Evolutionary conservation across 31 red algal species (phyloP), one percentile per base, ranked within the genome.

Genomic region (Endocladia muricata): DNA sequence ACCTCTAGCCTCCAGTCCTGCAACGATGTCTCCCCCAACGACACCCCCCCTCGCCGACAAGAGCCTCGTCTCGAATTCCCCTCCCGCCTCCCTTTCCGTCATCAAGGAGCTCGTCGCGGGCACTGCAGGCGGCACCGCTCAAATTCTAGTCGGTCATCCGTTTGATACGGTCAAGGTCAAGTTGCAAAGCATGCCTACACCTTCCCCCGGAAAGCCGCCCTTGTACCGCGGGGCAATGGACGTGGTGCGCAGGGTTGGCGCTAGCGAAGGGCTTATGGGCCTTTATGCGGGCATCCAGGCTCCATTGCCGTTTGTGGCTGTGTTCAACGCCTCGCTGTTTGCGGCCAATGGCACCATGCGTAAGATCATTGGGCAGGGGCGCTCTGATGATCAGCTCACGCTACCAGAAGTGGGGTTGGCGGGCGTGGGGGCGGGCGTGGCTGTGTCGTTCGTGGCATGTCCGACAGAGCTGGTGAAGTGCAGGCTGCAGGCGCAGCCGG

Each of bases 161-260:
- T 94, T 94, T 61, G 91, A 94, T 52, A 94, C 91, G 5, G 79
- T 94, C 57, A 94, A 94, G 61, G 91, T 94, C 1, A 94, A 94
- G 68, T 79, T 94, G 15, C 91, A 94, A 55, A 90, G 74, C 32
- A 88, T 88, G 83, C 49, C 61, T 25, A 49, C 33, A 17, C 83
- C 83, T 2, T 37, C 42, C 32, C 73, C 83, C n/a, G 79, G 78
- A 1, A 60, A 86, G 29, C 56, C 74, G 35, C 82, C 79, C 28
- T 74, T 68, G 58, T 89, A 94, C 61, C 55, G 52, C 11, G 74
- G 76, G 41, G 91, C 83, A 2, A 67, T 83, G 15, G 84, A 89
- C 71, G 86, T 83, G 7, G 68, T 90, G 37, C 71, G 44, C 44
- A 49, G 91, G 38, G 83, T 85, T 1, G 55, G 90, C 0, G 34